Evolutionary conservation across 352 stramenopile species (phyloP).

Genomic region (Plasmopara muralis): DNA sequence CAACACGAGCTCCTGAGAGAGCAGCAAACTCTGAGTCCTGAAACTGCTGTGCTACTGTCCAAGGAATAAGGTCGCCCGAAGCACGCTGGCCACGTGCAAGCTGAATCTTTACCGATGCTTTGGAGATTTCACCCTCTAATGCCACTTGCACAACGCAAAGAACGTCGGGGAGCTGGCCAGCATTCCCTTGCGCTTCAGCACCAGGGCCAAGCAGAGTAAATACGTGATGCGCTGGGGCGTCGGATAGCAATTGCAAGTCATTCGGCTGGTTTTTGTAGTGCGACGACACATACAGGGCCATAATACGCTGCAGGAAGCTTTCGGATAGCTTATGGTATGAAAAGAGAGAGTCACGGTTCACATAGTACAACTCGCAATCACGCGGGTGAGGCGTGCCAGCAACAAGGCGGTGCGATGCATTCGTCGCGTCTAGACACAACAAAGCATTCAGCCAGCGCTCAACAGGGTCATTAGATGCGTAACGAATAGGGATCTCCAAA

Average conservation of each 20-base stretch:
- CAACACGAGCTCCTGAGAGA: conserved; percentile 95
- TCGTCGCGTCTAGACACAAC: conserved; percentile 93
- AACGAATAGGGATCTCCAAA: conserved; percentile 97
- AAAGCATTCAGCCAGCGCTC: conserved; percentile 97
- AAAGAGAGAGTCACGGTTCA: conserved; percentile 99
- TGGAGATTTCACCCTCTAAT: conserved; percentile 97
- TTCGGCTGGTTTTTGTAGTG: conserved; percentile 99
- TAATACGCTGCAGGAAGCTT: conserved; percentile 90
- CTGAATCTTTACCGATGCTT: conserved; percentile 93
- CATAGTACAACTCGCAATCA: conserved; percentile 98
- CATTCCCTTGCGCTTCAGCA: conserved; percentile 85
- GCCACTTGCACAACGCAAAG: conserved; percentile 96
- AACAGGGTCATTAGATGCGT: conserved; percentile 92
- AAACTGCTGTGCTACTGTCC: conserved; percentile 99
- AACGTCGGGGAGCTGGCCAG: conserved; percentile 94
- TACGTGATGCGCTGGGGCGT: conserved; percentile 96
- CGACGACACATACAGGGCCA: conserved; percentile 96
- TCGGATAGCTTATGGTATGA: conserved; percentile 99
- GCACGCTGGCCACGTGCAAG: conserved; percentile 94
- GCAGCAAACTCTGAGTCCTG: conserved; percentile 97
- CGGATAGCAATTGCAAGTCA: conserved; percentile 98
- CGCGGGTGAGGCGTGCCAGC: conserved; percentile 91
- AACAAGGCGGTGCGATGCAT: conserved; percentile 79
- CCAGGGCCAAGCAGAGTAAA: conserved; percentile 96
- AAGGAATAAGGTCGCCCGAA: conserved; percentile 98